Conservation (phyloP, 2,329 filamentous ascomycete species). For the Paecilomyces fulvus region DNA sequence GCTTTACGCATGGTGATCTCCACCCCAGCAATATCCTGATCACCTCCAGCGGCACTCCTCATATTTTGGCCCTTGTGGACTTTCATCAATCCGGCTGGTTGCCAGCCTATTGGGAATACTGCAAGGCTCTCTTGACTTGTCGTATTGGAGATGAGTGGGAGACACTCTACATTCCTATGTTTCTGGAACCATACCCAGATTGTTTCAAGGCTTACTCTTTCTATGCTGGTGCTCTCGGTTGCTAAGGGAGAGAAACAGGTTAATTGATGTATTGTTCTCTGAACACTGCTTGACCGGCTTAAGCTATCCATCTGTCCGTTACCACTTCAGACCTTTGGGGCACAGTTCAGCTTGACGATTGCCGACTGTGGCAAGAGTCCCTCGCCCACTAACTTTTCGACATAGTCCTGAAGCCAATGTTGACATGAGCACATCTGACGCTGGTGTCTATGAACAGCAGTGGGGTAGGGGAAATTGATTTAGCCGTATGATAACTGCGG, state of each 20-base stretch:
- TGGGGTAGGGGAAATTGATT: no score
- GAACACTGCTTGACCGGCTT: not conserved
- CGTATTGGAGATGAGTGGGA: not conserved
- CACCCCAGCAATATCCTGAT: not conserved
- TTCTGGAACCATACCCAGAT: not conserved
- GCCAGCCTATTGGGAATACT: not conserved
- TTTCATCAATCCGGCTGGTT: not conserved
- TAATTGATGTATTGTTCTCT: not conserved
- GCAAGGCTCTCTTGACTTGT: not conserved
- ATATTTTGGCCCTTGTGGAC: not conserved
- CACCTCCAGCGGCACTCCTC: not conserved
- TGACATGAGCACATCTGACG: constrained; percentile 1
- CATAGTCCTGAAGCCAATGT: constrained; percentile 6
- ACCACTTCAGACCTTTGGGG: not conserved
- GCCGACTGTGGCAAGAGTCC: constrained; percentile 2
- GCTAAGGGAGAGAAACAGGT: not conserved
- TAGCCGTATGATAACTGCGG: no score
- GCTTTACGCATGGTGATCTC: not conserved
- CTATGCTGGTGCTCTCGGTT: not conserved
- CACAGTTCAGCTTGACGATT: not conserved
- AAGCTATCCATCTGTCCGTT: not conserved
- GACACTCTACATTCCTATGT: not conserved
- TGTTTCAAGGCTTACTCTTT: not conserved
- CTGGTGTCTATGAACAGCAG: no score
- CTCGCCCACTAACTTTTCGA: constrained; percentile 5